Evolutionary conservation across 148 eudicot species (phyloP), one percentile per base, ranked within the genome.

Genomic region (Oxyria digyna): DNA sequence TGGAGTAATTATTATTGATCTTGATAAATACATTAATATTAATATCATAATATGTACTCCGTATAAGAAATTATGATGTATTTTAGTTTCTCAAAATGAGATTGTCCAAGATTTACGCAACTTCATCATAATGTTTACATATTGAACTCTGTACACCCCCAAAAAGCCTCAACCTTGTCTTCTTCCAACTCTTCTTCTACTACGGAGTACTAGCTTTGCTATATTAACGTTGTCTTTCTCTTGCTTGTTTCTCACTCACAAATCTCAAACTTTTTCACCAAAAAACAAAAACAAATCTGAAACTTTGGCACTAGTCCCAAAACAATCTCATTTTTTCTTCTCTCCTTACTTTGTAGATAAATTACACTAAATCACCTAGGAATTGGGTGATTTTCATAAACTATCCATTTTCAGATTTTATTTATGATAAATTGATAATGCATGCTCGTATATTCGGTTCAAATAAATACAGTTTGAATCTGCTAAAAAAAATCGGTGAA

Each of bases 1-100:
- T n/a, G n/a, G n/a, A 52, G 59, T 54, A 13, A 52, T 23, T 23
- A 24, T 52, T 23, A 23, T 10, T 24, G 15, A 54, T 54, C 20
- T 59, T 59, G 65, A 59, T 59, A 59, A 59, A 59, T 59, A 59
- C 65, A 59, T n/a, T n/a, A n/a, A n/a, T n/a, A n/a, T n/a, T n/a
- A n/a, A n/a, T n/a, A n/a, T n/a, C n/a, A 7, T 55, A 55, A 55
- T 57, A 26, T 10, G 9, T 38, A 38, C 41, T 38, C 3, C 41
- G 7, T 10, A 55, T 35, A 27, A 26, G 33, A 57, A 50, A 54
- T 15, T 4, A 45, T 12, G 37, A 14, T 21, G 27, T 59, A 29
- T 13, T 59, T 23, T 23, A 59, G 4, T 23, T 12, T 59, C 18
- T 59, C 37, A 59, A 29, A 27, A 33, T 33, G 37, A 59, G 65